These are phyloP conservation scores for Pestalotiopsis sp. DNA, from an alignment of 2,329 filamentous ascomycete species.

Conservation along the genomic window DNA sequence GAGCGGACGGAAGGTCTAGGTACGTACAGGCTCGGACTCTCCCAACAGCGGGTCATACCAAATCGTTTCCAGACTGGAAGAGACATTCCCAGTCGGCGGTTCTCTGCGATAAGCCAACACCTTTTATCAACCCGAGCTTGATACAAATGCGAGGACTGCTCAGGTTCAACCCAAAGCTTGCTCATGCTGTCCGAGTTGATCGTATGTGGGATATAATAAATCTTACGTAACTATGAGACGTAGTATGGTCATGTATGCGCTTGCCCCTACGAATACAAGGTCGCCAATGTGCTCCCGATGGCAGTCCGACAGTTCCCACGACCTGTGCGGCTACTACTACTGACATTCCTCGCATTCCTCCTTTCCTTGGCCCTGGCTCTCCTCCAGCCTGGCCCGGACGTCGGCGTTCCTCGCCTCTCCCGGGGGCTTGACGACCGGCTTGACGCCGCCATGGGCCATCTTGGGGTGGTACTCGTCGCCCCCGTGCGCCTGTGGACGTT, in stretches of 20 bases:
- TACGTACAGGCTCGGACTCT: no score
- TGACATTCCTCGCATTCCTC: slow-evolving; percentile 40
- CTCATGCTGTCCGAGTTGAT: background rate
- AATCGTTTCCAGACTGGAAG: no score
- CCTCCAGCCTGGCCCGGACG: slow-evolving; percentile 4
- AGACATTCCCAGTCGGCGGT: no score
- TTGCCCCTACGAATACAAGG: background rate
- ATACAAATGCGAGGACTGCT: no score
- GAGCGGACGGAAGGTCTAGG: no score
- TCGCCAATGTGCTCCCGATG: background rate
- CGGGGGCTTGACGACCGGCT: slow-evolving; percentile 10
- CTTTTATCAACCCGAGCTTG: no score
- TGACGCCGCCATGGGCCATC: slow-evolving; percentile 6
- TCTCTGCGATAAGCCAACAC: no score
- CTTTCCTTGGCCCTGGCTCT: background rate
- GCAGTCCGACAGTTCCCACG: background rate
- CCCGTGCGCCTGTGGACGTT: background rate
- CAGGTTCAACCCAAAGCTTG: background rate
- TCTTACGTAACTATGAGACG: background rate
- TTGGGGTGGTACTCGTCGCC: background rate
- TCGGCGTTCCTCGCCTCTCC: background rate
- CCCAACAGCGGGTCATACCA: no score
- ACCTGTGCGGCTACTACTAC: slow-evolving; percentile 19
- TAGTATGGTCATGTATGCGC: background rate
- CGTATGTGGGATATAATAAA: background rate